Percentiles rank a stretch among this genome's conserved stretches.
phyloP scores from a whole-genome alignment of 2,329 filamentous ascomycete species.

The Xylariales sp. region DNA sequence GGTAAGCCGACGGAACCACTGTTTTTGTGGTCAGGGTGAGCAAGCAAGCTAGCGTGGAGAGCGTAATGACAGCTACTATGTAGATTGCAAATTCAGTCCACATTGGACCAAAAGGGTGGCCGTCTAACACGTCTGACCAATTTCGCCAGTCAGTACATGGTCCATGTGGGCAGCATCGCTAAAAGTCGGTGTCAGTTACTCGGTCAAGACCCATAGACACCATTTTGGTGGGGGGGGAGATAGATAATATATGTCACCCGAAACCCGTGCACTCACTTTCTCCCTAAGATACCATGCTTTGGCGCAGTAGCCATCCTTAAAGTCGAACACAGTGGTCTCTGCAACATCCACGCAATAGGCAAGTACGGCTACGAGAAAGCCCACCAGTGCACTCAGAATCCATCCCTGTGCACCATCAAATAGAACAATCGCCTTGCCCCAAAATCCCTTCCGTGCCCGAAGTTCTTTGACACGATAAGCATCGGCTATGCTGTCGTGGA shows the following conservation, averaged over 20 bases:
- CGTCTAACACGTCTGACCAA: slow-evolving; percentile 48
- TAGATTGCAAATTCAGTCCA: slow-evolving; percentile 79
- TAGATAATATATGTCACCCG: not conserved
- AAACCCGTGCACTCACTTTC: slow-evolving; percentile 42
- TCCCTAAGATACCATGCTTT: slow-evolving; percentile 69
- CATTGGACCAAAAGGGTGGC: slow-evolving; percentile 38
- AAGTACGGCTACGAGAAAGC: slow-evolving; percentile 75
- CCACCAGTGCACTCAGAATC: slow-evolving; percentile 88
- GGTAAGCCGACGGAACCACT: slow-evolving; percentile 83
- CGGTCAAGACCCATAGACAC: too few species aligned
- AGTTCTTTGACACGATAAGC: slow-evolving; percentile 84
- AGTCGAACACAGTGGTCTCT: slow-evolving; percentile 81
- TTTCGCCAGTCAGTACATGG: slow-evolving; percentile 52
- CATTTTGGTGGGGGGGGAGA: not conserved
- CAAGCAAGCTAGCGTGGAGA: slow-evolving; percentile 70
- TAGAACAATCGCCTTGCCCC: slow-evolving; percentile 70
- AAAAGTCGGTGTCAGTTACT: slow-evolving; percentile 12
- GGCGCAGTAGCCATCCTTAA: slow-evolving; percentile 83
- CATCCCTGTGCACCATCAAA: slow-evolving; percentile 91
- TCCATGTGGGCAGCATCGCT: slow-evolving; percentile 53
- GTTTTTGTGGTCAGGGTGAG: slow-evolving; percentile 90
- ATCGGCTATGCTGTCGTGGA: slow-evolving; percentile 94
- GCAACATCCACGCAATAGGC: slow-evolving; percentile 88
- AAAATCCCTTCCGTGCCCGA: slow-evolving; percentile 75
- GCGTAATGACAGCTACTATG: slow-evolving; percentile 62